Percentiles rank a stretch among this genome's conserved stretches.
phyloP scores from a whole-genome alignment of 768 basidiomycete genomes.

The Auricularia heimuer region DNA sequence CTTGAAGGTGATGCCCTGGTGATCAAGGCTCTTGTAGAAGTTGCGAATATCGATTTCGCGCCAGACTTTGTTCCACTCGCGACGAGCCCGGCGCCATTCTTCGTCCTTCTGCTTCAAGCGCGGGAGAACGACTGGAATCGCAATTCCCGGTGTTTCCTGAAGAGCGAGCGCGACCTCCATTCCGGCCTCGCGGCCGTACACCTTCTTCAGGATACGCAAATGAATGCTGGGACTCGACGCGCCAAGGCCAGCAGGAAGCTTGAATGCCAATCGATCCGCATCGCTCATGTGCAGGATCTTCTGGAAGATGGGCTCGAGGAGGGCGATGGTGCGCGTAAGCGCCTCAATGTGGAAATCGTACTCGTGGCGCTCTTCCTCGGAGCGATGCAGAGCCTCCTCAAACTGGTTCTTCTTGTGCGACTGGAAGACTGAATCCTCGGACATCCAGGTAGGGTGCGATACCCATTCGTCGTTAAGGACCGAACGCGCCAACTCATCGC shows the following conservation, averaged over 20 bases:
- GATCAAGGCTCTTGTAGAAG: slow-evolving; percentile 87
- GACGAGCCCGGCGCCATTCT: slow-evolving; percentile 94
- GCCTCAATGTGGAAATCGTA: slow-evolving; percentile 99
- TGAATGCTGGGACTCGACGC: slow-evolving; percentile 79
- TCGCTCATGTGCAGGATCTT: slow-evolving; percentile 70
- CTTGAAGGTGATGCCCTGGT: slow-evolving; percentile 88
- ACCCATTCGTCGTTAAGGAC: slow-evolving; percentile 99
- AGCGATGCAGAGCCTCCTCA: slow-evolving; percentile 92
- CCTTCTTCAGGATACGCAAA: slow-evolving; percentile 90
- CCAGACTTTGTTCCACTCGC: slow-evolving; percentile 99
- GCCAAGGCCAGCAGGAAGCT: slow-evolving; percentile 82
- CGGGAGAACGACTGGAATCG: slow-evolving; percentile 81
- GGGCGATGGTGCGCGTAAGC: slow-evolving; percentile 77
- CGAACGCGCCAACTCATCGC: slow-evolving; percentile 92
- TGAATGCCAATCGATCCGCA: slow-evolving; percentile 74
- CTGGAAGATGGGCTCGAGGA: slow-evolving; percentile 85
- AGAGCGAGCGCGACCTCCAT: slow-evolving; percentile 75
- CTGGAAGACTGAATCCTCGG: slow-evolving; percentile 86
- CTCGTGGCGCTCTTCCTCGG: slow-evolving; percentile 96
- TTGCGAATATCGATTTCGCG: slow-evolving; percentile 91
- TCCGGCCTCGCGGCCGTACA: slow-evolving; percentile 83
- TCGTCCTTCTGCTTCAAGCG: slow-evolving; percentile 94
- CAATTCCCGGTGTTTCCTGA: slow-evolving; percentile 83
- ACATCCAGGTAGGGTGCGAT: slow-evolving; percentile 90
- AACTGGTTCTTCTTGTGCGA: slow-evolving; percentile 91